phyloP scores from a whole-genome alignment of 345 rosid genomes.

The Linum lewisii region DNA sequence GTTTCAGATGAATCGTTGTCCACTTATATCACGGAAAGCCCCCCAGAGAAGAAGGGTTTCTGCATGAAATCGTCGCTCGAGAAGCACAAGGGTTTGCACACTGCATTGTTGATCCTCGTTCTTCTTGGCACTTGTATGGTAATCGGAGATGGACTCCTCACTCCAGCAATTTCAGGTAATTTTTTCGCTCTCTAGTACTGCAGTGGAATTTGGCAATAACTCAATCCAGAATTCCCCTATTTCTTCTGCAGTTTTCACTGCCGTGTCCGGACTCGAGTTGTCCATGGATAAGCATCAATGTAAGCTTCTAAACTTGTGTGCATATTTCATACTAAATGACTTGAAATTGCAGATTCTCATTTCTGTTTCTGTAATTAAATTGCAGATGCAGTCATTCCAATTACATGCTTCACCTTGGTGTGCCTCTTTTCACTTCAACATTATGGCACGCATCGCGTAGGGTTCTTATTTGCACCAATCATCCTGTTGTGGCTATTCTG shows the following conservation, averaged over 20 bases:
- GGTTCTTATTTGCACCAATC: conserved; percentile 86
- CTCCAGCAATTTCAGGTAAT: conserved; percentile 96
- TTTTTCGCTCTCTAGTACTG: neutral
- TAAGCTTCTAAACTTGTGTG: conserved; percentile 28
- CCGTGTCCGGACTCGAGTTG: conserved; percentile 93
- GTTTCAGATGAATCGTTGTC: conserved; percentile 92
- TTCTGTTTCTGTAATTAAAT: neutral
- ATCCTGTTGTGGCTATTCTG: conserved; percentile 77
- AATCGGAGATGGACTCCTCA: conserved; percentile 93
- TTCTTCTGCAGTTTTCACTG: conserved; percentile 64
- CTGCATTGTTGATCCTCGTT: conserved; percentile 82
- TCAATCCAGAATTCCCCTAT: neutral
- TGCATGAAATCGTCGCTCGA: conserved; percentile 68
- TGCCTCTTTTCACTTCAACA: conserved; percentile 98
- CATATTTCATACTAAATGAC: neutral
- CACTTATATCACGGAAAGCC: conserved; percentile 78
- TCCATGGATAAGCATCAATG: conserved; percentile 90
- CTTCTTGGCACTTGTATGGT: conserved; percentile 99
- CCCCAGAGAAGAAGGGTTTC: conserved; percentile 51
- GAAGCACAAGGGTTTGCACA: conserved; percentile 71
- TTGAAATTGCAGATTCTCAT: neutral
- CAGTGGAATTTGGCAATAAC: neutral
- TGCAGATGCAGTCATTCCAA: conserved; percentile 95
- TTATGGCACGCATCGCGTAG: conserved; percentile 90
- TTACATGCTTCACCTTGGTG: conserved; percentile 86